phyloP scores from a whole-genome alignment of 805 yeast genomes.

The Sugiyamaella mastotermitis region DNA sequence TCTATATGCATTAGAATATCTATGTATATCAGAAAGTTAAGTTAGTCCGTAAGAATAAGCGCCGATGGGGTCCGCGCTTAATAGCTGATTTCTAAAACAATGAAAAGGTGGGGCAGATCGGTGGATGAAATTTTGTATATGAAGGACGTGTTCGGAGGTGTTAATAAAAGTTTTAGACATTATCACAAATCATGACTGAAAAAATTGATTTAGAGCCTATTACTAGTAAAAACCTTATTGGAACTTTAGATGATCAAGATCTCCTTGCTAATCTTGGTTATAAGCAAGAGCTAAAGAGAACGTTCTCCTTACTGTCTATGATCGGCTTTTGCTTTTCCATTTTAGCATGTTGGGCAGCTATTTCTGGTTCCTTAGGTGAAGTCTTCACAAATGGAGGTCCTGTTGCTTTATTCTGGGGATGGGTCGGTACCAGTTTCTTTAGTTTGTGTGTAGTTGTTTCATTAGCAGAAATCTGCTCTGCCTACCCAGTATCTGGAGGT shows the following conservation, averaged over 20 bases:
- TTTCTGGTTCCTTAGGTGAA: conserved; percentile 56
- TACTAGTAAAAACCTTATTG: conserved; percentile 1
- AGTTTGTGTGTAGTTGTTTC: conserved; percentile 52
- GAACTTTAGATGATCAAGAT: conserved; percentile 10
- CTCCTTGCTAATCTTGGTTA: conserved; percentile 40
- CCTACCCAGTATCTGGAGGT: conserved; percentile 65
- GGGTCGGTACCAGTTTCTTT: conserved; percentile 47
- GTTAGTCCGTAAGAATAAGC: too few species aligned
- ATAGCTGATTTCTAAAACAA: too few species aligned
- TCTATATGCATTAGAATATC: too few species aligned
- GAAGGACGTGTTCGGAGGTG: too few species aligned
- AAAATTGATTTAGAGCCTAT: too few species aligned
- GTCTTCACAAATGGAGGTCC: conserved; percentile 58
- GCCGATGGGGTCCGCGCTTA: too few species aligned
- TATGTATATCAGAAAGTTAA: too few species aligned
- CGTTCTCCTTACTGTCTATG: conserved; percentile 47
- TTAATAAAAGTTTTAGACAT: too few species aligned
- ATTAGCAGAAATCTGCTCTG: conserved; percentile 60
- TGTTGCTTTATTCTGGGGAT: conserved; percentile 57
- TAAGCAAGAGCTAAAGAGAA: conserved; percentile 57
- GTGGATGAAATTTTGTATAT: too few species aligned
- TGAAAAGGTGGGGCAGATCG: too few species aligned
- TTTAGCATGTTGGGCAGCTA: conserved; percentile 58
- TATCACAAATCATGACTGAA: too few species aligned
- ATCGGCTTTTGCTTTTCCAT: conserved; percentile 53